These are phyloP conservation scores for Rubia yunnanensis DNA, from an alignment of 257 asterid genomes.

Conservation along the genomic window DNA sequence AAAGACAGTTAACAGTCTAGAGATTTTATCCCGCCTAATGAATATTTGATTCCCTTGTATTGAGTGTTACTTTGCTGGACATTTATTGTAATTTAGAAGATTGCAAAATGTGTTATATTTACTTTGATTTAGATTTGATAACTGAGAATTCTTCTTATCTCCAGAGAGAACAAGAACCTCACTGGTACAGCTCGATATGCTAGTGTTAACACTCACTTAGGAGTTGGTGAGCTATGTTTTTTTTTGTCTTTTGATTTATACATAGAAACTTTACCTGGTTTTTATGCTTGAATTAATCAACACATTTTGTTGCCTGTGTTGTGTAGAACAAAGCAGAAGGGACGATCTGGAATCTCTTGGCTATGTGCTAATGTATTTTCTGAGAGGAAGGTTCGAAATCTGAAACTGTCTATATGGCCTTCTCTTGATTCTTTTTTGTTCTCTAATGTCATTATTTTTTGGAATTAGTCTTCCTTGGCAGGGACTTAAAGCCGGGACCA, in stretches of 20 bases:
- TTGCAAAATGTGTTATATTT: too few relatives aligned
- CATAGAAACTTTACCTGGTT: background rate
- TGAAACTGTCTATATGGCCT: conserved; percentile 5
- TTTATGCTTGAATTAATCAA: background rate
- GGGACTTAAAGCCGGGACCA: conserved; percentile 92
- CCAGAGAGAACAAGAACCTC: conserved; percentile 95
- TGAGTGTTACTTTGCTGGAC: background rate
- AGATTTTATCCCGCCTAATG: background rate
- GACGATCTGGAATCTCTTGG: conserved; percentile 98
- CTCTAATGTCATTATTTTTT: conserved; percentile 3
- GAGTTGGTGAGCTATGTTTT: conserved; percentile 61
- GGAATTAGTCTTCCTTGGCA: conserved; percentile 87
- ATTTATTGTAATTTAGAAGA: background rate
- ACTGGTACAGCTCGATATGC: conserved; percentile 98
- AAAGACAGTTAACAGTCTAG: too few relatives aligned
- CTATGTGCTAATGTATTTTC: conserved; percentile 92
- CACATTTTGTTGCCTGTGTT: conserved; percentile 10
- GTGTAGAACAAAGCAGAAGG: conserved; percentile 92
- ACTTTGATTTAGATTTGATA: background rate
- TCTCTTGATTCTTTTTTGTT: conserved; percentile 5
- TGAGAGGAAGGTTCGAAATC: conserved; percentile 76
- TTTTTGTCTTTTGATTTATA: background rate
- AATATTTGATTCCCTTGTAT: background rate
- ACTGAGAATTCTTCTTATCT: conserved; percentile 2
- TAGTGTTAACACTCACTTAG: conserved; percentile 88